phyloP scores from a whole-genome alignment of 805 yeast species.

The Sungouiozyma intestinalis region DNA sequence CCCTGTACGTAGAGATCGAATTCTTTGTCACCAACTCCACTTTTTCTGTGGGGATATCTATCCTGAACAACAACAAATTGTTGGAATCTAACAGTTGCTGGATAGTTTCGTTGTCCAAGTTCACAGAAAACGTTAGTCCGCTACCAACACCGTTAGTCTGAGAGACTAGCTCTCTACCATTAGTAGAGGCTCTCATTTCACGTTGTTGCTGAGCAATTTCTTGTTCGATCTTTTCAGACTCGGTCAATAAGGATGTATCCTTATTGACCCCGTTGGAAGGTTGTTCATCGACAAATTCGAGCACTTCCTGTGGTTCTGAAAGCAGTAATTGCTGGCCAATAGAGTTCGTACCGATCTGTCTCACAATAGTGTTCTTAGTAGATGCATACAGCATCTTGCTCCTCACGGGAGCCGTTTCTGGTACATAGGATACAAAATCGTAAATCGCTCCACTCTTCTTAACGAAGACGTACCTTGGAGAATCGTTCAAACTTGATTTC shows the following conservation, averaged over 20 bases:
- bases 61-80: slow-evolving; percentile 39
- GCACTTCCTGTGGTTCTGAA: slow-evolving; percentile 28
- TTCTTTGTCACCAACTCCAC: slow-evolving; percentile 30
- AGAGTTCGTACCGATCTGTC: slow-evolving; percentile 54
- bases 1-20: slow-evolving; percentile 19
- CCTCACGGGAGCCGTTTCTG: slow-evolving; percentile 73
- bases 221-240: slow-evolving; percentile 18
- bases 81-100: slow-evolving; percentile 28
- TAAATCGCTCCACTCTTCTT: slow-evolving; percentile 25
- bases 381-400: slow-evolving; percentile 92
- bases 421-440: slow-evolving; percentile 72
- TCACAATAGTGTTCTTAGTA: slow-evolving; percentile 64
- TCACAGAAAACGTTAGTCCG: slow-evolving; percentile 19
- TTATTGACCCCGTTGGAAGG: slow-evolving; percentile 2
- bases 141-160: slow-evolving; percentile 21
- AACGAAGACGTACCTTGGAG: slow-evolving; percentile 42
- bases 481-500: slow-evolving; percentile 27
- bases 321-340: slow-evolving; percentile 28
- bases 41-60: slow-evolving; percentile 41
- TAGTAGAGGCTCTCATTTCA: slow-evolving; percentile 10
- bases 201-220: slow-evolving; percentile 24
- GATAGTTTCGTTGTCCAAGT: slow-evolving; percentile 9
- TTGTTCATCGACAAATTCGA: slow-evolving; percentile 6
- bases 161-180: slow-evolving; percentile 20
- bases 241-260: slow-evolving; percentile 15